Evolutionary conservation across 1,139 yeast genomes (phyloP).

Genomic region (Saccharomyces hybrid): DNA sequence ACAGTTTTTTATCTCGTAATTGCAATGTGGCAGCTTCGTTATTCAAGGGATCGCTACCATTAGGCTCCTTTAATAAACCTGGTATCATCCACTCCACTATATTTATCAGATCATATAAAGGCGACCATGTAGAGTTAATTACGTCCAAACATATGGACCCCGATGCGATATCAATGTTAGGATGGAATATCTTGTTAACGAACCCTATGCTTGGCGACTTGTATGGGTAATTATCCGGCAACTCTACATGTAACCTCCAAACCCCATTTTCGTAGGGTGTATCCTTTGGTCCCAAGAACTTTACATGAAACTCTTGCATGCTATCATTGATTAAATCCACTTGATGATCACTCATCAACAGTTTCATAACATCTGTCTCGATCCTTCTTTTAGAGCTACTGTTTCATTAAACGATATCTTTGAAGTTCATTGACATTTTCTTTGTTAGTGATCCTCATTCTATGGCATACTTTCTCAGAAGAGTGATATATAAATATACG

Average conservation of each 20-base stretch:
- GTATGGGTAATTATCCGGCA: constrained; percentile 93
- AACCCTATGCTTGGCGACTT: constrained; percentile 95
- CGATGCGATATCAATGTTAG: constrained; percentile 82
- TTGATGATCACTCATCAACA: constrained; percentile 89
- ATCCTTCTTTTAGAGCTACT: constrained; percentile 67
- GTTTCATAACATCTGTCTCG: constrained; percentile 94
- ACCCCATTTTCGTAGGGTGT: constrained; percentile 86
- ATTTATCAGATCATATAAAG: constrained; percentile 88
- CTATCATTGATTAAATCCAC: constrained; percentile 80
- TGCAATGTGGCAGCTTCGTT: constrained; percentile 84
- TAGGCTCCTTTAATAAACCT: constrained; percentile 84
- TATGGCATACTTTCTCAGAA: neutral
- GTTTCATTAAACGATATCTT: neutral
- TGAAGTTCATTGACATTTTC: neutral
- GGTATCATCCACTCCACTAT: constrained; percentile 92
- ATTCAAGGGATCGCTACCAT: constrained; percentile 89
- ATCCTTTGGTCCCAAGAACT: constrained; percentile 81
- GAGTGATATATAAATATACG: neutral
- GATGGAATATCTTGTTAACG: constrained; percentile 85
- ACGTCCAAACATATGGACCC: constrained; percentile 96
- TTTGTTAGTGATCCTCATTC: neutral
- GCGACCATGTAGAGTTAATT: constrained; percentile 97
- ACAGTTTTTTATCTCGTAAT: constrained; percentile 60
- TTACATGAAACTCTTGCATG: constrained; percentile 84
- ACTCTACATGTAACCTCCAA: constrained; percentile 88